Evolutionary conservation across 2,329 filamentous ascomycete genomes (phyloP).

Genomic region (Colletotrichum brevisporum): DNA sequence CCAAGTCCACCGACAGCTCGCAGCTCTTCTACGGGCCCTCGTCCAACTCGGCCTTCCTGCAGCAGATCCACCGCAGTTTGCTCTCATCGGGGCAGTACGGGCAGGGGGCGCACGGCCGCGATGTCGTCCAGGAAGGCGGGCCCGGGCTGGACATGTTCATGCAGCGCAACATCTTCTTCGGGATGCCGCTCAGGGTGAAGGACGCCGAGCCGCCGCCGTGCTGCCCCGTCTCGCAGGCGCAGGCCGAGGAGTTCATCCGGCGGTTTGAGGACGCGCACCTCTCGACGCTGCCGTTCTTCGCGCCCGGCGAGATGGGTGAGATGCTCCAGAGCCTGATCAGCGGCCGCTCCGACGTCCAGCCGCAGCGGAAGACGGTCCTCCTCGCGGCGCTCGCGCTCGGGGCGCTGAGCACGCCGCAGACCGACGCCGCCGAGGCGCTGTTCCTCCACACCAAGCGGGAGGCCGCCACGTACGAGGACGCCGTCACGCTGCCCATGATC

Average conservation of each 20-base stretch:
- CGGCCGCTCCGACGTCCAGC: conserved; percentile 33
- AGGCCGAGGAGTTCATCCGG: conserved; percentile 42
- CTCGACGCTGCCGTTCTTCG: conserved; percentile 43
- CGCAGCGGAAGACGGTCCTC: conserved; percentile 44
- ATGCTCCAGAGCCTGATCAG: conserved; percentile 42
- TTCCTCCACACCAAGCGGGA: conserved; percentile 46
- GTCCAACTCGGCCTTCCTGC: conserved; percentile 49
- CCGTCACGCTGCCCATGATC: conserved; percentile 50
- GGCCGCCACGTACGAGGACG: conserved; percentile 46
- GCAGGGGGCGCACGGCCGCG: conserved; percentile 22
- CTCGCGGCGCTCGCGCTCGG: conserved; percentile 46
- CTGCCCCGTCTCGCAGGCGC: conserved; percentile 36
- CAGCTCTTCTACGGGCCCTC: conserved; percentile 48
- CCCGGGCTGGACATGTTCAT: conserved; percentile 48
- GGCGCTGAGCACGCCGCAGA: conserved; percentile 45
- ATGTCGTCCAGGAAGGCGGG: conserved; percentile 44
- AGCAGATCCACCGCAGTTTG: conserved; percentile 48
- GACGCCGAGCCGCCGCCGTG: conserved; percentile 25
- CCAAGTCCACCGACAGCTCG: conserved; percentile 43
- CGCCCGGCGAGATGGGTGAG: conserved; percentile 42
- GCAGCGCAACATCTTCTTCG: conserved; percentile 50
- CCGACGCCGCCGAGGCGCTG: conserved; percentile 45
- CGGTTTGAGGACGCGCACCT: conserved; percentile 41
- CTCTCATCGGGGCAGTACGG: conserved; percentile 41
- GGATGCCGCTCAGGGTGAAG: conserved; percentile 44